A percentile compares a stretch with the other conserved stretches of the same genome.
phyloP scores from a whole-genome alignment of 164 flowering plant species.

The Sextonia rubra region DNA sequence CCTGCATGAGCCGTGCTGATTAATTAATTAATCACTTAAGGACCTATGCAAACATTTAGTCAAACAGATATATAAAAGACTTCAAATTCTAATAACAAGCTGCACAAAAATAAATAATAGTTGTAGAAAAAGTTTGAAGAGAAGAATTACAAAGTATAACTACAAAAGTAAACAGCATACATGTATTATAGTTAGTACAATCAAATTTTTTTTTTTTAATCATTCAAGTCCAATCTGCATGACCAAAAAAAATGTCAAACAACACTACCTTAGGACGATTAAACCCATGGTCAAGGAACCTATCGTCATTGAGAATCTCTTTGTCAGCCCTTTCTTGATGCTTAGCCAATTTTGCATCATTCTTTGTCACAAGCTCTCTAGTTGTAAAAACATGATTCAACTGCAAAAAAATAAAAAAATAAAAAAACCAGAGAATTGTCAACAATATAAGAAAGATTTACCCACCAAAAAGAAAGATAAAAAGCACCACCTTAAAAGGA shows the following conservation, averaged over 20 bases:
- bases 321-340: constrained; percentile 29
- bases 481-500: not conserved
- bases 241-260: not conserved
- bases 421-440: not conserved
- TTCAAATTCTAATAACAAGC: not conserved
- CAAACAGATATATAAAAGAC: not conserved
- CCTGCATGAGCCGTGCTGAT: constrained; percentile 33
- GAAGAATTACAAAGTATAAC: not conserved
- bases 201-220: not conserved
- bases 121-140: not conserved
- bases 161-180: not conserved
- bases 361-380: constrained; percentile 64
- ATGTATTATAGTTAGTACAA: not conserved
- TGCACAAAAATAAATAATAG: not conserved
- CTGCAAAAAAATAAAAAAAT: constrained; percentile 34
- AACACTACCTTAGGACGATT: constrained; percentile 85
- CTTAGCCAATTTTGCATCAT: constrained; percentile 65
- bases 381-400: constrained; percentile 79
- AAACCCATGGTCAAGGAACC: constrained; percentile 78
- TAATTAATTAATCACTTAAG: not conserved
- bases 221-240: not conserved
- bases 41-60: not conserved
- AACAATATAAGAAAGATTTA: not conserved
- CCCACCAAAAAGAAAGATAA: not conserved
- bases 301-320: constrained; percentile 33